These are phyloP conservation scores for Polyporus tsugae DNA, from an alignment of 1,284 basidiomycete genomes.

Conservation along the genomic window DNA sequence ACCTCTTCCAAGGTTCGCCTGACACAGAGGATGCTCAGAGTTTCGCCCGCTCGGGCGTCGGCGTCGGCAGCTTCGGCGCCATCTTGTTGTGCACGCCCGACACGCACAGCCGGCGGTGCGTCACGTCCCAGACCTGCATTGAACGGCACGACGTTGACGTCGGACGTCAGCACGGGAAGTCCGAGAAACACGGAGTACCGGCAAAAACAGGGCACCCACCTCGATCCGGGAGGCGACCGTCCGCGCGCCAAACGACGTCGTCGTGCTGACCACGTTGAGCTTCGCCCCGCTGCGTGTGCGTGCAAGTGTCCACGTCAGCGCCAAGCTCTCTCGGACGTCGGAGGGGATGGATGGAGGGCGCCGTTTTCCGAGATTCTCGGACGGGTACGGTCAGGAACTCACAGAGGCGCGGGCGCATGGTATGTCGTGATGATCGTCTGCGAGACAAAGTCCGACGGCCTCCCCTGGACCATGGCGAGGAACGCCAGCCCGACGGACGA, in stretches of 20 bases:
- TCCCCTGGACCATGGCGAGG: conserved; percentile 47
- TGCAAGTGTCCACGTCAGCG: no score
- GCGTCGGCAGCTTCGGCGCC: conserved; percentile 25
- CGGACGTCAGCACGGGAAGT: background rate
- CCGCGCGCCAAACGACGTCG: conserved; percentile 17
- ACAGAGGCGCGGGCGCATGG: conserved; percentile 37
- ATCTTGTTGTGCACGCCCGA: conserved; percentile 53
- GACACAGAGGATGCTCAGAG: background rate
- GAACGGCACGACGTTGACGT: background rate
- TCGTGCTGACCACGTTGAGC: conserved; percentile 21
- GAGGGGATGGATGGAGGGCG: background rate
- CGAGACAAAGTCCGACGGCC: conserved; percentile 49
- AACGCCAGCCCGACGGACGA: conserved; percentile 50
- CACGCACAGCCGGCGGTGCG: conserved; percentile 48
- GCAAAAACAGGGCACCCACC: background rate
- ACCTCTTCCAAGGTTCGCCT: background rate
- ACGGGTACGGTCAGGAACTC: background rate
- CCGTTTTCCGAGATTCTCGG: background rate
- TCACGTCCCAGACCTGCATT: conserved; percentile 41
- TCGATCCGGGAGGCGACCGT: conserved; percentile 18
- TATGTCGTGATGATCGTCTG: conserved; percentile 59
- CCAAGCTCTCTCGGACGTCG: background rate
- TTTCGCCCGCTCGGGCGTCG: background rate
- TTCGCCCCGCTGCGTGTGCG: conserved; percentile 16
- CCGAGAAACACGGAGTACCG: background rate